Evolutionary conservation across 1,284 basidiomycete genomes (phyloP), one percentile per base, ranked within the genome.

Genomic region (Trichosporon sp.): DNA sequence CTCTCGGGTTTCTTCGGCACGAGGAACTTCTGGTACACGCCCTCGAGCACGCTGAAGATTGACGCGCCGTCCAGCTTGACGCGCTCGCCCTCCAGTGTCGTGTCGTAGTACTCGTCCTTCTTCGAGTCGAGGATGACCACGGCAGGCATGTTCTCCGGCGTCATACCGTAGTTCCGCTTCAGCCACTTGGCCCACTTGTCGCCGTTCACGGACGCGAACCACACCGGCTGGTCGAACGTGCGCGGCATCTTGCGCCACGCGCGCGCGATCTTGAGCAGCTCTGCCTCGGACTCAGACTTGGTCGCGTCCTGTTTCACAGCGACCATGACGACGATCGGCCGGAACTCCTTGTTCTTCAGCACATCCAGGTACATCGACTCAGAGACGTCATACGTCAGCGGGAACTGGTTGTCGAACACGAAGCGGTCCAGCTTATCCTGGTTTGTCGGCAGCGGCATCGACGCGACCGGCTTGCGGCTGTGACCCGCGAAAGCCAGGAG

Each of bases 201-300:
- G 0, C 85, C 87, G 76, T 96, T 91, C 87, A 95, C 93, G 88
- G 89, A 92, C 8, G 89, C 87, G 81, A 95, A 96, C 65, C 93
- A 87, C 0, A 95, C 89, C 15, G 89, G 88, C 62, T 88, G 84
- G 9, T 80, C 83, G 56, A 79, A 79, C 32, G 67, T 68, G 65
- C 78, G 75, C 18, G 81, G 80, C 13, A 81, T 80, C 62, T 76
- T 76, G 53, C 77, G 86, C 93, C 92, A 95, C 68, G 88, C 87
- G 70, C 84, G 84, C 0, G 88, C 88, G 15, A 91, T 84, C 64
- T 87, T 85, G 32, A 79, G 80, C 4, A 93, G 80, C 34, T 84
- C 84, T 63, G 84, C 81, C 6, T 60, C 56, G 5, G 56, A 60
- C 27, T 60, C 56, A 15, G 3, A 3, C 56, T 60, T 85, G 81